A percentile compares a stretch with the other conserved stretches of the same genome.
phyloP scores from a whole-genome alignment of 1,139 yeast genomes.

The Martiniozyma asiatica region DNA sequence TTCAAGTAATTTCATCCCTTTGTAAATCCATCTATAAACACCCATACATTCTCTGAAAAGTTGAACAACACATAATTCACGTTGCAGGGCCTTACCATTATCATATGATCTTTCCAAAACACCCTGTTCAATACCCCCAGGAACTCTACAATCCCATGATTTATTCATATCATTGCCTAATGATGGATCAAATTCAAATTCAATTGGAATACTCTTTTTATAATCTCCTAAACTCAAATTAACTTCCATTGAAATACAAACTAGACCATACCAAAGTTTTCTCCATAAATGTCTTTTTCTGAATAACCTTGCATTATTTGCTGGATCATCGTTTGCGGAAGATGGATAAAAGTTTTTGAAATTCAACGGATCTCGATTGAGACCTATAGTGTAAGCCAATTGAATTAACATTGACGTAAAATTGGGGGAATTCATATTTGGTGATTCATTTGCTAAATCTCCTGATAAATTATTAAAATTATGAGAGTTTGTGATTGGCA shows the following conservation, averaged over 20 bases:
- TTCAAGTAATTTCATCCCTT: slow-evolving; percentile 25
- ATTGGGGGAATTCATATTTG: slow-evolving; percentile 23
- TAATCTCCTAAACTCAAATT: slow-evolving; percentile 24
- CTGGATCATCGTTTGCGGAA: slow-evolving; percentile 18
- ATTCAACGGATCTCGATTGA: slow-evolving; percentile 24
- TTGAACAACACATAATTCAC: slow-evolving; percentile 26
- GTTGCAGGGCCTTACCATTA: slow-evolving; percentile 19
- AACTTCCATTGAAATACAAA: slow-evolving; percentile 21
- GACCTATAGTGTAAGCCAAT: slow-evolving; percentile 25
- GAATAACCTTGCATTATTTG: slow-evolving; percentile 19
- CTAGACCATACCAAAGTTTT: slow-evolving; percentile 24
- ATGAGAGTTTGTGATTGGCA: slow-evolving; percentile 9
- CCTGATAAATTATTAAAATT: slow-evolving; percentile 21
- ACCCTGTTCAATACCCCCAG: slow-evolving; percentile 25
- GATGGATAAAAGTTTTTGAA: slow-evolving; percentile 21
- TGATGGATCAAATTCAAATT: slow-evolving; percentile 22
- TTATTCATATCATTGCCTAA: slow-evolving; percentile 18
- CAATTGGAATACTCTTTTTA: slow-evolving; percentile 23
- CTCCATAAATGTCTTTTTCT: slow-evolving; percentile 25
- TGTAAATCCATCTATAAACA: slow-evolving; percentile 24
- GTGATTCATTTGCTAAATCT: slow-evolving; percentile 21
- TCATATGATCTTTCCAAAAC: slow-evolving; percentile 22
- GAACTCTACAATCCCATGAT: slow-evolving; percentile 25
- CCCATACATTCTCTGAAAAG: slow-evolving; percentile 25
- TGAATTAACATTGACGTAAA: slow-evolving; percentile 23